Base-by-base conservation (phyloP, 1,139 yeast species). In the Blastobotrys raffinosifermentans region DNA sequence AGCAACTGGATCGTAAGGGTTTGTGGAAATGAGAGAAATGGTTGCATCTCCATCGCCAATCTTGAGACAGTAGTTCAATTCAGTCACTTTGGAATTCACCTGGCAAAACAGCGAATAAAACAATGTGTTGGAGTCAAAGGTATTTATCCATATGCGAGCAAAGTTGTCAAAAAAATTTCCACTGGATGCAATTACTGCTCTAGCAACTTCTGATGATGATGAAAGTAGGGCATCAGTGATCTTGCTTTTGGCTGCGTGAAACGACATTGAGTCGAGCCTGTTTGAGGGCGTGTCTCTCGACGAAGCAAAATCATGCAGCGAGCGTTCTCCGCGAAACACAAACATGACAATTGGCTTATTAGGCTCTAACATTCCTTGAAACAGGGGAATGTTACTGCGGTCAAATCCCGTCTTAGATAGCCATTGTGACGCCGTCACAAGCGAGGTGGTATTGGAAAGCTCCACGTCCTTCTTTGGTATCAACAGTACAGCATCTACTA, bases 51-150 rank as follows among this genome's bases (percentile, higher is more conserved):
- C 20, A n/a, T 40, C 37, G 14, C 20, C 32, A 18, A 51, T 39
- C 29, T 44, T 41, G 14, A 49, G 32, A 31, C 57, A 52, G 29
- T 49, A 51, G 38, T 52, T 52, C 32, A 43, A 46, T 21, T 49
- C 54, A 11, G 39, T 41, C 23, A 41, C 45, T 29, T 35, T 29
- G 19, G 45, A 32, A 31, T 49, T 47, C 20, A 50, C 47, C 32
- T 50, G 55, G 29, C 57, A 52, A 33, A 52, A 52, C 2, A 53
- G 42, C 2, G 57, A 50, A 26, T 41, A 40, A 16, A 39, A 26
- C 29, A 52, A 34, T 8, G 47, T 37, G 10, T 49, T 49, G 17
- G 37, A 31, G 1, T 55, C 57, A n/a, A 50, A 32, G 0, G 39
- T 29, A 8, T 43, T 31, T 11, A 50, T 48, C 54, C 55, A 52